Evolutionary conservation across 345 rosid genomes (phyloP).

Genomic region (Eucalyptus grandis): DNA sequence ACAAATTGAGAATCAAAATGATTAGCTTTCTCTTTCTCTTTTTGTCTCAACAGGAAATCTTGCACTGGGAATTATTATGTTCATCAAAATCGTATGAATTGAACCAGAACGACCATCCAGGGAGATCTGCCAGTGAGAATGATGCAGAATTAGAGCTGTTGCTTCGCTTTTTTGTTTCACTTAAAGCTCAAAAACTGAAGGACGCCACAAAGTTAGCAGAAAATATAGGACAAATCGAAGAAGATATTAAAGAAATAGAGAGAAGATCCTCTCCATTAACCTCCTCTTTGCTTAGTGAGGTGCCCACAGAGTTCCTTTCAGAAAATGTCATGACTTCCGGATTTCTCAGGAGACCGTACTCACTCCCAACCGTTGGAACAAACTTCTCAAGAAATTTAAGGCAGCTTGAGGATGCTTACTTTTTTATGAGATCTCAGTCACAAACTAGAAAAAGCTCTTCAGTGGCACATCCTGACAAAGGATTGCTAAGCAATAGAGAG

Average conservation of each 20-base stretch:
- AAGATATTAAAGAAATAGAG: conserved; percentile 61
- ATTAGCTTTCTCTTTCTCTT: not conserved
- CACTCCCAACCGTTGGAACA: conserved; percentile 18
- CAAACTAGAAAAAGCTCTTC: conserved; percentile 17
- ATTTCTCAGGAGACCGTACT: not conserved
- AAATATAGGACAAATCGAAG: conserved; percentile 47
- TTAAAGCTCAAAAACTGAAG: conserved; percentile 52
- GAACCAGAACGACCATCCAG: conserved; percentile 10
- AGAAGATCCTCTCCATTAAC: conserved; percentile 22
- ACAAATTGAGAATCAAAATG: not conserved
- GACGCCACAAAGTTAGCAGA: conserved; percentile 45
- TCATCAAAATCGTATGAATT: conserved; percentile 3
- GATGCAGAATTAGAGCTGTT: conserved; percentile 51
- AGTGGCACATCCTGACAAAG: conserved; percentile 19
- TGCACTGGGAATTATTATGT: conserved; percentile 52
- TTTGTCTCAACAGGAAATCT: conserved; percentile 61
- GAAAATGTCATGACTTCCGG: not conserved
- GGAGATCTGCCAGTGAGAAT: conserved; percentile 18
- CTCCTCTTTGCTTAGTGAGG: conserved; percentile 11
- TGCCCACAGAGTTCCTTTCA: not conserved
- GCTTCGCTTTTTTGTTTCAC: conserved; percentile 46
- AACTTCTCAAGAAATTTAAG: conserved; percentile 46
- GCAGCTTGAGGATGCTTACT: conserved; percentile 74
- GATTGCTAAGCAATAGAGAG: conserved; percentile 19
- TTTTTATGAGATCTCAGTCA: conserved; percentile 53